These are phyloP conservation scores for Colletotrichum scovillei DNA, from an alignment of 2,329 filamentous ascomycete species.

Conservation along the genomic window DNA sequence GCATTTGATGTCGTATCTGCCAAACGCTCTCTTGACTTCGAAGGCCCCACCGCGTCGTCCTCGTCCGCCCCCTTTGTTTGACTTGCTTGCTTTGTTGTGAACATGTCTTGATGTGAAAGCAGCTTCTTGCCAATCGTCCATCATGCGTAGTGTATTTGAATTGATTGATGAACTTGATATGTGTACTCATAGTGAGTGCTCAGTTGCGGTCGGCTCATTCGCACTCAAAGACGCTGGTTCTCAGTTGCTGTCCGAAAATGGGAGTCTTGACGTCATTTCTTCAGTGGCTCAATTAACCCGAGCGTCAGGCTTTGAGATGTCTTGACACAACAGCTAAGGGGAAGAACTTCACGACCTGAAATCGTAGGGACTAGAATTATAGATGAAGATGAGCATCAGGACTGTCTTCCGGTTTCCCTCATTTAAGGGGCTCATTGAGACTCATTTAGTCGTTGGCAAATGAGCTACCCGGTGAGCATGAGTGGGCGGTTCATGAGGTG, in stretches of 20 bases:
- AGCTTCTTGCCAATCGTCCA: constrained; percentile 33
- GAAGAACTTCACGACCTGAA: neutral
- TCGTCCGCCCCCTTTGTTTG: neutral
- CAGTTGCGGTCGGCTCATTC: too few species aligned
- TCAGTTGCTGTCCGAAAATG: neutral
- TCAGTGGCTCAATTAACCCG: neutral
- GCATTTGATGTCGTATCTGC: constrained; percentile 27
- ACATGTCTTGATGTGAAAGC: constrained; percentile 19
- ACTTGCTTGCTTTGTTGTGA: constrained; percentile 21
- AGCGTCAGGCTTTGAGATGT: neutral
- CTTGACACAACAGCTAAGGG: neutral
- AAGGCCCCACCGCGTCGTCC: constrained; percentile 13
- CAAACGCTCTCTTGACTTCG: constrained; percentile 21
- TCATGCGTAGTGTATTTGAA: neutral
- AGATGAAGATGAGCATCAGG: too few species aligned
- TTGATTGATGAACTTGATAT: too few species aligned
- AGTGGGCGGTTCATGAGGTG: neutral
- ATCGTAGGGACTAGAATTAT: neutral
- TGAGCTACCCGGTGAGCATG: neutral
- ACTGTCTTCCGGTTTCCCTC: too few species aligned
- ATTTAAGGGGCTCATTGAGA: neutral
- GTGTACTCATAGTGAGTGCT: too few species aligned
- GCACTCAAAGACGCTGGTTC: neutral
- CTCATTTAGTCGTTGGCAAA: neutral
- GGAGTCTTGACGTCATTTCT: neutral